A percentile compares a stretch with the other conserved stretches of the same genome.
Evolutionary conservation across 2,329 filamentous ascomycete genomes (phyloP).

Genomic region (Pseudopithomyces maydicus): DNA sequence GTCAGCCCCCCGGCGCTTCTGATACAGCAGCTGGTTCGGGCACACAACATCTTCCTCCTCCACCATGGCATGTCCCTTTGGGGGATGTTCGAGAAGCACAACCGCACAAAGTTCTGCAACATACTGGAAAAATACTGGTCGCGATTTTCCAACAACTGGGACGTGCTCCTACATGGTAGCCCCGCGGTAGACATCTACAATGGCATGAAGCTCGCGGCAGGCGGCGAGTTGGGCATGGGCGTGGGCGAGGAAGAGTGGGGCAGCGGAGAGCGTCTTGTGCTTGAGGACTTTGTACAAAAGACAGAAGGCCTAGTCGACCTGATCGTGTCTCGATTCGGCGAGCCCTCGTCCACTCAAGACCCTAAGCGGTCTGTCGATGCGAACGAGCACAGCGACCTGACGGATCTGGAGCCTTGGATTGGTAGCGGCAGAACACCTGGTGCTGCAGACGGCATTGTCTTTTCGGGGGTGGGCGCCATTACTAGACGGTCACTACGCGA

Average conservation of each 20-base stretch:
- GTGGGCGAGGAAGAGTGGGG: conserved; percentile 96
- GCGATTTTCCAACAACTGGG: conserved; percentile 71
- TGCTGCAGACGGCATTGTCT: conserved; percentile 82
- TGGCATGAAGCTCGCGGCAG: conserved; percentile 85
- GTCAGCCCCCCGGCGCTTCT: conserved; percentile 82
- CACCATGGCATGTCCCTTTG: conserved; percentile 81
- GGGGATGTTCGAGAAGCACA: conserved; percentile 68
- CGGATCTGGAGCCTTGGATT: conserved; percentile 66
- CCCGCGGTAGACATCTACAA: conserved; percentile 79
- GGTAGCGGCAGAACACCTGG: conserved; percentile 71
- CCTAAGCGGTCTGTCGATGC: conserved; percentile 31
- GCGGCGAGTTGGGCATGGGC: conserved; percentile 89
- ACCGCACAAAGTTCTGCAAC: conserved; percentile 71
- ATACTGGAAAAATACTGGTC: conserved; percentile 84
- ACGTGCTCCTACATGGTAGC: conserved; percentile 87
- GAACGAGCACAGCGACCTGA: conserved; percentile 19
- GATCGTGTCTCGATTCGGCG: conserved; percentile 84
- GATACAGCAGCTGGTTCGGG: conserved; percentile 78
- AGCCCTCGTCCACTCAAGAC: conserved; percentile 47
- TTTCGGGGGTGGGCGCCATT: conserved; percentile 78
- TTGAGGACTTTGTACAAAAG: conserved; percentile 82
- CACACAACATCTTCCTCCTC: conserved; percentile 82
- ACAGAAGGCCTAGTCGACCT: conserved; percentile 87
- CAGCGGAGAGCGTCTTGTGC: conserved; percentile 88
- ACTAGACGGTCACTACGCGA: conserved; percentile 73